Evolutionary conservation across 768 basidiomycete genomes (phyloP).

Genomic region (Brasilioporus rufonigricans): DNA sequence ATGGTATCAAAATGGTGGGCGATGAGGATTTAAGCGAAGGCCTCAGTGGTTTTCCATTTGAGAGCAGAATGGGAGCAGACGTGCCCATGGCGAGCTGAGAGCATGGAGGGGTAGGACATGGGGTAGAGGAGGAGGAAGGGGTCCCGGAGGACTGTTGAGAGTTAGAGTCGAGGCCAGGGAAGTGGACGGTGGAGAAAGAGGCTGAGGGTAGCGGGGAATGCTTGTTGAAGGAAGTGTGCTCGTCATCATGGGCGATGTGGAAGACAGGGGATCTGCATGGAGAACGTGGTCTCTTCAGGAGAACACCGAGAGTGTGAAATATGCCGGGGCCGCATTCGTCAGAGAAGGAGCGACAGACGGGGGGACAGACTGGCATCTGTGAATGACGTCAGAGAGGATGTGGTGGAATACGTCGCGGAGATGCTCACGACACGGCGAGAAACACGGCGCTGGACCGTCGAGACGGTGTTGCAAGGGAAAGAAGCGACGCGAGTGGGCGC

Average conservation of each 20-base stretch:
- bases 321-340: slow-evolving; percentile 36
- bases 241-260: slow-evolving; percentile 24
- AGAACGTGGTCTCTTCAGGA: slow-evolving; percentile 39
- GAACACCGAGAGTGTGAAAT: slow-evolving; percentile 44
- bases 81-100: slow-evolving; percentile 32
- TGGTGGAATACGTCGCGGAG: not conserved
- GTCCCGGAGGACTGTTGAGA: slow-evolving; percentile 4
- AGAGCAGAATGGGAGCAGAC: slow-evolving; percentile 47
- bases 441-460: no score
- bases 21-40: slow-evolving; percentile 67
- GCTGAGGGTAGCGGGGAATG: no score
- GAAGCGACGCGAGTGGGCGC: slow-evolving; percentile 2
- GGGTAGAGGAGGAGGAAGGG: not conserved
- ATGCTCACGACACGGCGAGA: not conserved
- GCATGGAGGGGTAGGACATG: not conserved
- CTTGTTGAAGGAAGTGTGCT: slow-evolving; percentile 25
- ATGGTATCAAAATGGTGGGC: slow-evolving; percentile 7
- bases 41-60: slow-evolving; percentile 85
- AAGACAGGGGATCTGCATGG: slow-evolving; percentile 16
- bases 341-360: slow-evolving; percentile 31
- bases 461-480: not conserved
- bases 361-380: slow-evolving; percentile 15
- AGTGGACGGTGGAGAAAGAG: slow-evolving; percentile 34
- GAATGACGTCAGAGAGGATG: slow-evolving; percentile 8
- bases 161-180: slow-evolving; percentile 37